These are phyloP conservation scores for Vitellaria paradoxa DNA, from an alignment of 179 eudicot species.

Conservation along the genomic window DNA sequence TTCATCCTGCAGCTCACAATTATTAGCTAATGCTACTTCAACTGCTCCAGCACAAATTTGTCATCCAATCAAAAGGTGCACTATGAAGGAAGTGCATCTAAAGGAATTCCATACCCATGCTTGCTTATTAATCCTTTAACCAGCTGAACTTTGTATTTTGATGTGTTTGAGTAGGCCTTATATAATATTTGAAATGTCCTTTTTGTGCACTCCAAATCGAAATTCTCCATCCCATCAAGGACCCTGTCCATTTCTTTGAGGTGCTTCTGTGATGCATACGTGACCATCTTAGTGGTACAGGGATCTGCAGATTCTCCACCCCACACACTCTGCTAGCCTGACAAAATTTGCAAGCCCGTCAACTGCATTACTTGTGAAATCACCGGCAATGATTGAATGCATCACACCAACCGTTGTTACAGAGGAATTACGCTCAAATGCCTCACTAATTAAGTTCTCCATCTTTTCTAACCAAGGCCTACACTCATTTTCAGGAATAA, in stretches of 20 bases:
- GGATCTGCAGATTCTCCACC: conserved; percentile 74
- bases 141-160: conserved; percentile 47
- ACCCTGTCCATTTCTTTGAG: conserved; percentile 78
- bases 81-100: conserved; percentile 22
- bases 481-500: conserved; percentile 50
- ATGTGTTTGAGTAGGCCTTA: conserved; percentile 41
- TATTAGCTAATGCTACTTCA: conserved; percentile 4
- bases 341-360: conserved; percentile 70
- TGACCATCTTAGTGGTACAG: conserved; percentile 76
- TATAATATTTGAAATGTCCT: conserved; percentile 53
- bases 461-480: conserved; percentile 75
- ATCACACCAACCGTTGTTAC: conserved; percentile 41
- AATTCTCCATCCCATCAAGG: conserved; percentile 58
- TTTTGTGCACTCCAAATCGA: conserved; percentile 34
- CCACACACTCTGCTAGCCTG: conserved; percentile 58
- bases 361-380: conserved; percentile 49
- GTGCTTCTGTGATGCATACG: conserved; percentile 62
- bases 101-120: conserved; percentile 48
- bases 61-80: conserved; percentile 7
- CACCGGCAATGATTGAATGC: conserved; percentile 56
- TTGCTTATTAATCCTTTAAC: conserved; percentile 69
- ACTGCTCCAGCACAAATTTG: not conserved
- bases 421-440: conserved; percentile 48
- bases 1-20: conserved; percentile 11
- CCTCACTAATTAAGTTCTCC: conserved; percentile 60